Percentiles rank a stretch among this genome's conserved stretches.
phyloP scores from a whole-genome alignment of 805 yeast genomes.

The Pichia gijzeniarum region DNA sequence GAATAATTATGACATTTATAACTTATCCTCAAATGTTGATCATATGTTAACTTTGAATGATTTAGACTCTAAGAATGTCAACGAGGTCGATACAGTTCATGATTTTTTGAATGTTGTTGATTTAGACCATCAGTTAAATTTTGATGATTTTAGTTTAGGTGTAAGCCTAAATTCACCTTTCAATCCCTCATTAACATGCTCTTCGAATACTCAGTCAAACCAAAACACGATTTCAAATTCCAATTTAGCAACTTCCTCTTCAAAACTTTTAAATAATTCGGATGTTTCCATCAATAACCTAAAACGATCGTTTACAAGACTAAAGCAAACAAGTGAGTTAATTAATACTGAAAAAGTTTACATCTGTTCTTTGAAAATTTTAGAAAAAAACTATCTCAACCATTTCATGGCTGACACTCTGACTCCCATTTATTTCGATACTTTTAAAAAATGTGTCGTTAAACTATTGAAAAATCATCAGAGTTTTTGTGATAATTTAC shows the following conservation, averaged over 20 bases:
- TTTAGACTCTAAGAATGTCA: background rate
- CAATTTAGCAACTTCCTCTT: slow-evolving; percentile 10
- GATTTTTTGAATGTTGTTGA: slow-evolving; percentile 2
- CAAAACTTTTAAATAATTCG: slow-evolving; percentile 2
- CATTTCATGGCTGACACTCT: slow-evolving; percentile 31
- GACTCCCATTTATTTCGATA: slow-evolving; percentile 32
- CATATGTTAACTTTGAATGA: slow-evolving; percentile 1
- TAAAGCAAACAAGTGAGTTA: slow-evolving; percentile 37
- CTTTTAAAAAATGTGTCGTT: slow-evolving; percentile 24
- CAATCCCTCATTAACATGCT: background rate
- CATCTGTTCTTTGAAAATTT: slow-evolving; percentile 37
- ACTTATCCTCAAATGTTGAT: background rate
- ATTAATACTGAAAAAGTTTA: slow-evolving; percentile 43
- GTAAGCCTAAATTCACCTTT: background rate
- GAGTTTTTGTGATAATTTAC: slow-evolving; percentile 25
- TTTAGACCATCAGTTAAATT: background rate
- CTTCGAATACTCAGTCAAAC: background rate
- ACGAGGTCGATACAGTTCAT: slow-evolving; percentile 3
- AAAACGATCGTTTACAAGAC: slow-evolving; percentile 22
- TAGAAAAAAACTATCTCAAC: slow-evolving; percentile 38
- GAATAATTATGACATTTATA: background rate
- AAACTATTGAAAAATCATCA: slow-evolving; percentile 30
- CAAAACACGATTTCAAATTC: background rate
- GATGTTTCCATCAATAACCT: slow-evolving; percentile 1
- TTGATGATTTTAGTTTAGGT: background rate